Base-by-base conservation (phyloP, 2,329 filamentous ascomycete genomes). In the Sarocladiaceae sp. region DNA sequence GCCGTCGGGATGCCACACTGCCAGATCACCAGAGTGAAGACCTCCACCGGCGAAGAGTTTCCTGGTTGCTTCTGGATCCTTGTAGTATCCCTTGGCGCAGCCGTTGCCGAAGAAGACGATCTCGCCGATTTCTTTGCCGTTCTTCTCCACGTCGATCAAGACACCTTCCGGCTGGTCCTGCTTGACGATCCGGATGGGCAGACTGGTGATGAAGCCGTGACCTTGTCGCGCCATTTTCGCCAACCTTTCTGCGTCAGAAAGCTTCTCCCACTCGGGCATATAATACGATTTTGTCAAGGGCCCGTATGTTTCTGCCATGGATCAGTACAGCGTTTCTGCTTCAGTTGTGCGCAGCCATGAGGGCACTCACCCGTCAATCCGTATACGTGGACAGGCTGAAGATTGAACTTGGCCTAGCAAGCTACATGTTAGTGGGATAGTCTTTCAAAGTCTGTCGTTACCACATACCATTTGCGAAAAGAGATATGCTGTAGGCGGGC, bases 211-310 rank as follows among this genome's bases (percentile, higher is more conserved):
- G 68, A 94, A 95, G 1, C 91, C 93, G 67, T 97, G 90, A 0
- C 93, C 94, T 70, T 99, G 94, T 3, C 93, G 80, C 4, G 94
- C 93, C 93, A 97, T 97, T 61, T 83, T 86, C 57, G 82, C 81
- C 63, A 92, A 99, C 66, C 88, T 91, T 56, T 97, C 89, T 25
- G 87, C 83, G 4, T 73, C 58, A 0, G 88, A 80, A 1, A 97
- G 74, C 0, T 67, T 63, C n/a, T 94, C 84, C 94, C 94, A 99
- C 26, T 80, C 76, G 0, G 91, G 90, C 71, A 97, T 80, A 52
- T 87, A 77, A 62, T 99, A 99, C 10, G 92, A 90, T 67, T 95
- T 96, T 1, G 92, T 97, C 55, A 97, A 93, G 10, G 94, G 94
- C 0, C 94, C 94, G 62, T 97, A 97, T 0, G 93, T 97, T 72